Conservation (phyloP, 192 early-diverging fungal species). For the Backusella circina region DNA sequence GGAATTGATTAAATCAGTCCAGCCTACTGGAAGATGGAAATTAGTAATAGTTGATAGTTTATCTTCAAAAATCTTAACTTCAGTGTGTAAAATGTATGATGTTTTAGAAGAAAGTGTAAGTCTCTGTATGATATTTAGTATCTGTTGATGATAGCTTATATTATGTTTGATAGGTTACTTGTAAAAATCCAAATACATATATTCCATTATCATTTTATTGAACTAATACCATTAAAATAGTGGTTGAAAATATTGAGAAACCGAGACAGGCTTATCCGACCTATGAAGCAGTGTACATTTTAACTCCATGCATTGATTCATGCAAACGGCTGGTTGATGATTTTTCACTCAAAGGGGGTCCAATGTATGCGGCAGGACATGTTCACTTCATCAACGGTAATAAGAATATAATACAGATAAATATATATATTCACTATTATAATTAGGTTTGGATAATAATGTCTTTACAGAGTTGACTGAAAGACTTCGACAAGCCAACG, state of each 20-base stretch:
- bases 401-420: neutral
- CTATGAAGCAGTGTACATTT: slow-evolving; percentile 59
- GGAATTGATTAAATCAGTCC: slow-evolving; percentile 75
- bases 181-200: slow-evolving; percentile 1
- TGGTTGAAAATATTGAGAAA: slow-evolving; percentile 60
- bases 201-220: too few relatives aligned
- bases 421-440: neutral
- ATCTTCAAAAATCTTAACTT: slow-evolving; percentile 69
- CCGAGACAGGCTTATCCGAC: slow-evolving; percentile 54
- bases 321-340: slow-evolving; percentile 59
- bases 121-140: neutral
- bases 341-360: slow-evolving; percentile 39
- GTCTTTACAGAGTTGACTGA: slow-evolving; percentile 53
- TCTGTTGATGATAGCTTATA: neutral
- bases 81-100: slow-evolving; percentile 74
- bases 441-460: slow-evolving; percentile 57
- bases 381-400: slow-evolving; percentile 56
- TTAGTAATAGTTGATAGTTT: slow-evolving; percentile 76
- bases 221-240: slow-evolving; percentile 23
- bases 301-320: slow-evolving; percentile 59
- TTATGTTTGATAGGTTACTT: slow-evolving; percentile 12
- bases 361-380: slow-evolving; percentile 61
- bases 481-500: slow-evolving; percentile 43
- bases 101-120: slow-evolving; percentile 66
- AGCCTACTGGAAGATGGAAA: slow-evolving; percentile 77